Conservation (phyloP, 768 basidiomycete species). For the Phaeolepiota aurea region DNA sequence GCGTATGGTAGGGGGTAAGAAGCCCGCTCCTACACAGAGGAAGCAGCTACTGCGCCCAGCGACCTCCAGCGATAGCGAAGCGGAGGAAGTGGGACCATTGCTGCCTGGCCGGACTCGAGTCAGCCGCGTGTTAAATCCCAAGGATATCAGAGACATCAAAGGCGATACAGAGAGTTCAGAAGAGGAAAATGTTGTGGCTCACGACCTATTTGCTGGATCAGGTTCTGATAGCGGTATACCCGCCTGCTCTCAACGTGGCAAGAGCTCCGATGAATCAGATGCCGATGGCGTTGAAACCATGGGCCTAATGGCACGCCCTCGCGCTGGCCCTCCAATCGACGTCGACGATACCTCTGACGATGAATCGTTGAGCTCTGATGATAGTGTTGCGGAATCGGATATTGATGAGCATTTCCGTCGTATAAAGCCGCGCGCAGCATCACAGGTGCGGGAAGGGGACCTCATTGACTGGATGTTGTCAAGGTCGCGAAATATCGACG, state of each 20-base stretch:
- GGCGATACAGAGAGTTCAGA: conserved; percentile 60
- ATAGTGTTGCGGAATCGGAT: conserved; percentile 9
- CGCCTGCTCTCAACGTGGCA: no score
- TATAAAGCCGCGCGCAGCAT: conserved; percentile 7
- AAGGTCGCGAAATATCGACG: conserved; percentile 25
- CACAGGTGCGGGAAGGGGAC: conserved; percentile 29
- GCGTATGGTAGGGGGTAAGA: conserved; percentile 16
- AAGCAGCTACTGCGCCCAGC: conserved; percentile 5
- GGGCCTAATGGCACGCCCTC: no score
- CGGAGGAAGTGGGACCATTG: conserved; percentile 26
- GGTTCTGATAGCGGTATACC: no score
- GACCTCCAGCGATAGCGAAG: conserved; percentile 5
- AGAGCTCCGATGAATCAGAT: background rate
- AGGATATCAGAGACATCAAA: conserved; percentile 31
- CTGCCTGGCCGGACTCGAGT: conserved; percentile 45
- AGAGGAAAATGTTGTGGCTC: conserved; percentile 7
- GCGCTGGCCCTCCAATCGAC: no score
- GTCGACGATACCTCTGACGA: conserved; percentile 4
- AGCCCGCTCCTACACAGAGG: conserved; percentile 8
- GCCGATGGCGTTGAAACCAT: background rate
- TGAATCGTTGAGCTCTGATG: conserved; percentile 6
- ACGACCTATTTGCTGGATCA: conserved; percentile 1
- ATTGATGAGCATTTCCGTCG: conserved; percentile 3
- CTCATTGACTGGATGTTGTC: conserved; percentile 67
- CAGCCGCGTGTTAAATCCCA: conserved; percentile 22